Conservation (phyloP, 371 early-diverging fungal genomes). For the Mycotypha africana region DNA sequence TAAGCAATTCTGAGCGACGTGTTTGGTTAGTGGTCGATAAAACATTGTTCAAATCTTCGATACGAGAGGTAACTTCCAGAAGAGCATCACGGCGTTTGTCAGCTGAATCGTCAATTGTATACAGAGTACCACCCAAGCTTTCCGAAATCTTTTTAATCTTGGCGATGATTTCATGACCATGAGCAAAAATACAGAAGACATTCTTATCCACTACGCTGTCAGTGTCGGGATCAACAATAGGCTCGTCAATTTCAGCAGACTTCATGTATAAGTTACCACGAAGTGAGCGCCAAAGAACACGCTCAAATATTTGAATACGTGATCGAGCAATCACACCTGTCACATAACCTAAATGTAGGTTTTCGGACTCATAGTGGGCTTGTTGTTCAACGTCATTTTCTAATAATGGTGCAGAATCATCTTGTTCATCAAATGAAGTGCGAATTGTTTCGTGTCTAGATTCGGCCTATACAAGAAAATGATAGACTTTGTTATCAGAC, state of each 20-base stretch:
- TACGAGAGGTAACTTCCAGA: conserved; percentile 56
- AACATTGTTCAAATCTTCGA: conserved; percentile 54
- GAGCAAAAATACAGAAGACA: conserved; percentile 96
- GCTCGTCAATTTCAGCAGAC: conserved; percentile 91
- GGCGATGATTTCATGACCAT: conserved; percentile 84
- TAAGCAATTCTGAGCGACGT: conserved; percentile 75
- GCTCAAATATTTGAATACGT: conserved; percentile 90
- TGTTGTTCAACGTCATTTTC: conserved; percentile 54
- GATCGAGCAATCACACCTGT: conserved; percentile 89
- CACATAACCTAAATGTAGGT: conserved; percentile 63
- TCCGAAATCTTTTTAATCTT: conserved; percentile 94
- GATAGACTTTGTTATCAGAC: no score
- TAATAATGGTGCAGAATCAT: conserved; percentile 58
- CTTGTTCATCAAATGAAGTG: conserved; percentile 50
- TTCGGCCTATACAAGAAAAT: conserved; percentile 38
- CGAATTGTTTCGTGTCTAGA: conserved; percentile 43
- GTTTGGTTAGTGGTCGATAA: conserved; percentile 83
- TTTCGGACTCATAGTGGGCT: conserved; percentile 22
- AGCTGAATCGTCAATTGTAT: conserved; percentile 76
- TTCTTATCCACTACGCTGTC: conserved; percentile 88
- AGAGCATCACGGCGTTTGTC: conserved; percentile 83
- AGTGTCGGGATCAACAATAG: conserved; percentile 77
- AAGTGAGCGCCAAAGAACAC: conserved; percentile 94
- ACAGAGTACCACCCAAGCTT: conserved; percentile 92
- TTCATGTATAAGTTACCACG: conserved; percentile 98